phyloP scores from a whole-genome alignment of 208 protist species.

The Acanthamoeba sp. region DNA sequence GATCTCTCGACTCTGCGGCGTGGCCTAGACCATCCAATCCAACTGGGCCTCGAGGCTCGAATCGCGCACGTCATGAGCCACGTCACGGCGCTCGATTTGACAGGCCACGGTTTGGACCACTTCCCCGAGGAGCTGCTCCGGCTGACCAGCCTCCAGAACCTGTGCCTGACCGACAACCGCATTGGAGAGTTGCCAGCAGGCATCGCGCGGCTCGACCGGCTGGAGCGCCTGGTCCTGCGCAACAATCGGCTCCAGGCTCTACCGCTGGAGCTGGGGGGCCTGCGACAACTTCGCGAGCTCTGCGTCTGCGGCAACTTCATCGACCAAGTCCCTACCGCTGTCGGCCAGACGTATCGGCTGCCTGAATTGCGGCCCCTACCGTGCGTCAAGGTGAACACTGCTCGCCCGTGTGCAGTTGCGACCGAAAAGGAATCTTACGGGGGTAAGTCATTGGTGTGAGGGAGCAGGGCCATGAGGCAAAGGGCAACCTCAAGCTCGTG shows the following conservation, averaged over 20 bases:
- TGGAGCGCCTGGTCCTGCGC: constrained; percentile 4
- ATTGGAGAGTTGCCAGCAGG: neutral
- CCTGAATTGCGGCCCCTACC: neutral
- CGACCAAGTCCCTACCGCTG: neutral
- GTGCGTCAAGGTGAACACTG: neutral
- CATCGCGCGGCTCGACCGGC: neutral
- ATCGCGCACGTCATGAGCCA: neutral
- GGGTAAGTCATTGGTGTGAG: too few species aligned
- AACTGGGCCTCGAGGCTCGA: neutral
- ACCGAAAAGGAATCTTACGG: too few species aligned
- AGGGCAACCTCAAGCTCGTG: neutral
- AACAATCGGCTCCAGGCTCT: neutral
- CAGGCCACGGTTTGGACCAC: neutral
- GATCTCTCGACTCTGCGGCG: too few species aligned
- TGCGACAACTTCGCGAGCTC: neutral
- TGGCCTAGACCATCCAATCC: too few species aligned
- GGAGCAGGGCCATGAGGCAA: neutral
- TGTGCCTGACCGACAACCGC: neutral
- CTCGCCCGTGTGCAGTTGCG: too few species aligned
- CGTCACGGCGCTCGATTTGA: neutral
- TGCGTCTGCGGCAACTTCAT: neutral
- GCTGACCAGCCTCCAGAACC: neutral
- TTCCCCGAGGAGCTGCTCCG: neutral
- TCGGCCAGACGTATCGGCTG: neutral
- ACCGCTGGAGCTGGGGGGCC: neutral